Evolutionary conservation across 2,329 filamentous ascomycete genomes (phyloP).

Genomic region (Furcasterigmium furcatum): DNA sequence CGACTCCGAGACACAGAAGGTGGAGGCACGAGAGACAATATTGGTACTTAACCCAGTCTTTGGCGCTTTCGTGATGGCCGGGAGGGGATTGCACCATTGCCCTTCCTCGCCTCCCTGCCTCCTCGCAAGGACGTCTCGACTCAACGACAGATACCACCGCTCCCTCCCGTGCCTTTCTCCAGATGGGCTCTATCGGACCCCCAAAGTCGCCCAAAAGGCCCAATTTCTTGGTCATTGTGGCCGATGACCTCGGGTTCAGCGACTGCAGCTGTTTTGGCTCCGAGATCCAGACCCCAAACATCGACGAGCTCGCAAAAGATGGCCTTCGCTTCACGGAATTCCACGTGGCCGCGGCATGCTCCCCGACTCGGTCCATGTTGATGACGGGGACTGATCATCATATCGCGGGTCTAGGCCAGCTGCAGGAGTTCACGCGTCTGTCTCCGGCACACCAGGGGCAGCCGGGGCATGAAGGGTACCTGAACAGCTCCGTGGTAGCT

Average conservation of each 20-base stretch:
- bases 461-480: slow-evolving; percentile 61
- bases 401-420: slow-evolving; percentile 54
- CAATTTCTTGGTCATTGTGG: slow-evolving; percentile 58
- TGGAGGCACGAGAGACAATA: too few species aligned
- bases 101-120: too few species aligned
- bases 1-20: too few species aligned
- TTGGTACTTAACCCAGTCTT: too few species aligned
- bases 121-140: too few species aligned
- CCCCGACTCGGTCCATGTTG: slow-evolving; percentile 55
- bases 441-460: slow-evolving; percentile 45
- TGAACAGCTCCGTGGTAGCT: slow-evolving; percentile 57
- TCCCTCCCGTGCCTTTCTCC: too few species aligned
- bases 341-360: slow-evolving; percentile 60
- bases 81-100: slow-evolving; percentile 13
- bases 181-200: slow-evolving; percentile 1
- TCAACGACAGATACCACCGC: too few species aligned
- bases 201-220: slow-evolving; percentile 30
- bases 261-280: slow-evolving; percentile 57
- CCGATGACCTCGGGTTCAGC: slow-evolving; percentile 58
- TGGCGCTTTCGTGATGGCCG: too few species aligned
- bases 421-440: slow-evolving; percentile 44
- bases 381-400: slow-evolving; percentile 61
- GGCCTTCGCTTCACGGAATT: slow-evolving; percentile 62
- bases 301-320: slow-evolving; percentile 43
- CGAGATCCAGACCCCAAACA: slow-evolving; percentile 58